These are phyloP conservation scores for Dioscorea alata DNA, from an alignment of 106 monocot species.

Conservation along the genomic window DNA sequence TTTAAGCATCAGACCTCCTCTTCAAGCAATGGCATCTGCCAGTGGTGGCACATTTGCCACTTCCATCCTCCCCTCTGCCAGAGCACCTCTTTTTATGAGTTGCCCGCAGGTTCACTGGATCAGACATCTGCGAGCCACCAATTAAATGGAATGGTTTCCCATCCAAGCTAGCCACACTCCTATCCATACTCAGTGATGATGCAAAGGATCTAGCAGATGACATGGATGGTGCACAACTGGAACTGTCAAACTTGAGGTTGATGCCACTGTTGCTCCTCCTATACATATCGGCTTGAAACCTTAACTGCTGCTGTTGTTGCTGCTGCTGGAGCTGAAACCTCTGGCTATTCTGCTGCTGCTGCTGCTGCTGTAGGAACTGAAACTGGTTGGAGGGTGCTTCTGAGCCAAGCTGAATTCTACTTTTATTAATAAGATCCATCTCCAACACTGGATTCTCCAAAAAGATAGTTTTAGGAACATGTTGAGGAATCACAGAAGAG, in stretches of 20 bases:
- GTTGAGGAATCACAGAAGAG: constrained; percentile 11
- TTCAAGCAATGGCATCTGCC: constrained; percentile 83
- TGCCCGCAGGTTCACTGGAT: constrained; percentile 23
- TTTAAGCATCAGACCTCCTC: constrained; percentile 48
- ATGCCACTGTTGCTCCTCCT: constrained; percentile 56
- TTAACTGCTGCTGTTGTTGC: constrained; percentile 68
- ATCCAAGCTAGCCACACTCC: constrained; percentile 57
- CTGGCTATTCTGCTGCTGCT: constrained; percentile 23
- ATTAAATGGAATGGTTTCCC: constrained; percentile 55
- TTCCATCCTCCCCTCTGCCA: constrained; percentile 62
- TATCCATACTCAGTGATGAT: constrained; percentile 84
- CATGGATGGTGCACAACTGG: constrained; percentile 59
- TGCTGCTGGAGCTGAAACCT: constrained; percentile 47
- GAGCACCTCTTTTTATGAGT: constrained; percentile 50
- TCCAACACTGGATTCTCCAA: constrained; percentile 32
- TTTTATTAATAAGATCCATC: constrained; percentile 5
- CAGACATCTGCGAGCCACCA: constrained; percentile 49
- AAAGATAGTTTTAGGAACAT: constrained; percentile 23
- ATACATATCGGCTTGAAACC: constrained; percentile 65
- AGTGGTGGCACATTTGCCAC: constrained; percentile 48
- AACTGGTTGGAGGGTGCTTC: constrained; percentile 6
- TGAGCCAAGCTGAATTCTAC: background rate
- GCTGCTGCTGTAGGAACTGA: constrained; percentile 37
- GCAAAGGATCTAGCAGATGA: constrained; percentile 73
- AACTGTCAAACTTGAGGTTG: constrained; percentile 67